Conservation (phyloP, 352 stramenopile genomes). For the Globisporangium spinosum region DNA sequence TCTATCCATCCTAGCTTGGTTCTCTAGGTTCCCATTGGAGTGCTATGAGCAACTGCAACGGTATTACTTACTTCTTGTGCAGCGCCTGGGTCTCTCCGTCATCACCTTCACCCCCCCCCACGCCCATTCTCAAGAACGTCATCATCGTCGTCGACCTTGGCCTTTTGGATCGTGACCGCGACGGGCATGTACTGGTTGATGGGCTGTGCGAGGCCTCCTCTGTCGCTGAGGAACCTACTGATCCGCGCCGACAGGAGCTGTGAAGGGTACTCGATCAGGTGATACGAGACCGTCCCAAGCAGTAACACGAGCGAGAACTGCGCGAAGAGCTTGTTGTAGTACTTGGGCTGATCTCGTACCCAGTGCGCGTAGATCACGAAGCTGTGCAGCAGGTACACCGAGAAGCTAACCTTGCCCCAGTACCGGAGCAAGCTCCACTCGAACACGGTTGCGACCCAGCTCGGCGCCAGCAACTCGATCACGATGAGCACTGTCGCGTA, state of each 20-base stretch:
- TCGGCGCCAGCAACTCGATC: constrained; percentile 34
- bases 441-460: constrained; percentile 21
- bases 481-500: constrained; percentile 28
- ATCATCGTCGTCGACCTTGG: neutral
- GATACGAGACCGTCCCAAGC: constrained; percentile 34
- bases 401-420: constrained; percentile 42
- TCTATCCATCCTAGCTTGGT: neutral
- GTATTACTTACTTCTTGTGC: neutral
- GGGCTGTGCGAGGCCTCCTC: neutral
- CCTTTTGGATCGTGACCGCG: constrained; percentile 3
- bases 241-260: constrained; percentile 36
- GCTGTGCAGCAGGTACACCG: constrained; percentile 41
- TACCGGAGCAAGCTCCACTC: constrained; percentile 32
- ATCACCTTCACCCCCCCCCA: neutral
- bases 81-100: neutral
- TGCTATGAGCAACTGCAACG: too few species aligned
- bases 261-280: constrained; percentile 43
- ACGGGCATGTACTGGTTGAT: constrained; percentile 3
- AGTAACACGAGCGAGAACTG: constrained; percentile 28
- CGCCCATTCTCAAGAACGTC: neutral
- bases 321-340: constrained; percentile 35
- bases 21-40: neutral
- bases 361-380: constrained; percentile 32
- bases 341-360: constrained; percentile 24
- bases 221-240: constrained; percentile 14